A percentile compares a stretch with the other conserved stretches of the same genome.
phyloP scores from a whole-genome alignment of 257 asterid species.

The Prunella vulgaris region DNA sequence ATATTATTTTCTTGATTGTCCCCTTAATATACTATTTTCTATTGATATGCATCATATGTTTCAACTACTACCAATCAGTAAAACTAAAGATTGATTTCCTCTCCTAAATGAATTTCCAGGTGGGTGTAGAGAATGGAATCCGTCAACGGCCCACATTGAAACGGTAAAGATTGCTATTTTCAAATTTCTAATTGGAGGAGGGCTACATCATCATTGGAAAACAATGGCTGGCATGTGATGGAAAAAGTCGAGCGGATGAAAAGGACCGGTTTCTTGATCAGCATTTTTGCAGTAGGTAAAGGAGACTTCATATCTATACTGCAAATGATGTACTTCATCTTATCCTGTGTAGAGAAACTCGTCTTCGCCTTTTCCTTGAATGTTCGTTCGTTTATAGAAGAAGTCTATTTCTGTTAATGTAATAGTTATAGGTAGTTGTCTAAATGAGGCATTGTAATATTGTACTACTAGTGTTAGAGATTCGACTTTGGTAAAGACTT shows the following conservation, averaged over 20 bases:
- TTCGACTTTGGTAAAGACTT: not conserved
- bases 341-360: slow-evolving; percentile 15
- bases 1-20: not conserved
- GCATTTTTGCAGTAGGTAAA: not conserved
- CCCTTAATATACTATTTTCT: not conserved
- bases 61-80: not conserved
- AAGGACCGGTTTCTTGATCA: slow-evolving; percentile 13
- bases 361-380: not conserved
- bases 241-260: slow-evolving; percentile 2
- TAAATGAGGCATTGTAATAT: not conserved
- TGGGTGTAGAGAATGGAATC: slow-evolving; percentile 19
- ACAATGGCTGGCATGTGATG: not conserved
- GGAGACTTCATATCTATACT: not conserved
- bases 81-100: not conserved
- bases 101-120: slow-evolving; percentile 19
- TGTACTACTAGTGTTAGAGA: not conserved
- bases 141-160: slow-evolving; percentile 20
- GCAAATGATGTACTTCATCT: slow-evolving; percentile 8
- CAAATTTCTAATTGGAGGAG: not conserved
- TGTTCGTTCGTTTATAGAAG: slow-evolving; percentile 22
- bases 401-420: slow-evolving; percentile 11
- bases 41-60: not conserved
- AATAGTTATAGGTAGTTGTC: not conserved
- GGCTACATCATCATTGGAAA: slow-evolving; percentile 3
- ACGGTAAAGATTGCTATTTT: slow-evolving; percentile 6